Evolutionary conservation across 768 basidiomycete species (phyloP).

Genomic region (Suillus luteus): DNA sequence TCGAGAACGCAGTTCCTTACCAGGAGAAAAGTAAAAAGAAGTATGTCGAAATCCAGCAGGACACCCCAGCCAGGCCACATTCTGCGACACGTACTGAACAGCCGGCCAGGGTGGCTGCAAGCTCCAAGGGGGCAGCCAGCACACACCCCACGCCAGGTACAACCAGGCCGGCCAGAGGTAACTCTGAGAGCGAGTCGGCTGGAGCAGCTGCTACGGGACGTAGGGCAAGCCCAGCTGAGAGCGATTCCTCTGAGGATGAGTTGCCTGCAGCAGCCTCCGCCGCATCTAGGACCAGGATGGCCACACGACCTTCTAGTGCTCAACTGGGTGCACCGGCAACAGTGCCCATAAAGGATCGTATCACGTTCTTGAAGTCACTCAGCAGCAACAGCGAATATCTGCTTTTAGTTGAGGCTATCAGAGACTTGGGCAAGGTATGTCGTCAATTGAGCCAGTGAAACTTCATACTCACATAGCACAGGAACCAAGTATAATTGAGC

Average conservation of each 20-base stretch:
- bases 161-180: neutral
- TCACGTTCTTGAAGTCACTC: neutral
- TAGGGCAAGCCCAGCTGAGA: too few relatives aligned
- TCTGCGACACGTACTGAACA: too few relatives aligned
- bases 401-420: neutral
- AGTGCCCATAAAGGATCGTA: neutral
- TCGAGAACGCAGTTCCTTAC: neutral
- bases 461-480: neutral
- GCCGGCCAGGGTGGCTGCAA: too few relatives aligned
- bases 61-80: too few relatives aligned
- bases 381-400: neutral
- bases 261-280: neutral
- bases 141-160: neutral
- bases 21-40: too few relatives aligned
- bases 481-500: neutral
- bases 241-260: neutral
- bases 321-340: neutral
- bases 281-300: neutral
- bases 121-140: neutral
- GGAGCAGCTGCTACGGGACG: neutral
- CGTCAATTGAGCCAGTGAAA: neutral
- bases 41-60: too few relatives aligned
- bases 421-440: neutral
- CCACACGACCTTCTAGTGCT: neutral
- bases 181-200: neutral